A percentile compares a stretch with the other conserved stretches of the same genome.
phyloP scores from a whole-genome alignment of 192 early-diverging fungal species.

The Coemansia sp. region DNA sequence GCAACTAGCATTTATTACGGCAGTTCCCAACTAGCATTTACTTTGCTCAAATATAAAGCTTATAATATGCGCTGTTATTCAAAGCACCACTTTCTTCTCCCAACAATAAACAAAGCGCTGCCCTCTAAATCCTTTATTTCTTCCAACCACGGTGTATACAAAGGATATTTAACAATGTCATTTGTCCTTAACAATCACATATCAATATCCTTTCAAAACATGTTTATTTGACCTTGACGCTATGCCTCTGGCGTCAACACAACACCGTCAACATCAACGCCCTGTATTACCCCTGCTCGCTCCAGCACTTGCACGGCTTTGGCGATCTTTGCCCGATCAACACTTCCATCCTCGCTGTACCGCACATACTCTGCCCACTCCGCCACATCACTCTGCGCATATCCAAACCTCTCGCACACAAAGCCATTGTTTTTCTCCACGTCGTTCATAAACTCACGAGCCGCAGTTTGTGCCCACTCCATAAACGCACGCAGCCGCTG shows the following conservation, averaged over 20 bases:
- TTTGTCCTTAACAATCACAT: background rate
- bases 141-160: background rate
- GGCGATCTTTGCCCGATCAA: conserved; percentile 19
- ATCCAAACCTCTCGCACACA: conserved; percentile 33
- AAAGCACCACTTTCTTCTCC: too few relatives aligned
- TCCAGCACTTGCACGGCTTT: conserved; percentile 21
- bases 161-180: background rate
- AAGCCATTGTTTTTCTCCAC: conserved; percentile 6
- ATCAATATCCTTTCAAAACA: too few relatives aligned
- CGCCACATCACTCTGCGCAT: conserved; percentile 18
- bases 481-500: conserved; percentile 10
- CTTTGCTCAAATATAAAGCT: too few relatives aligned
- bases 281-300: conserved; percentile 25
- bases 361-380: conserved; percentile 40
- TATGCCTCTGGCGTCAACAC: conserved; percentile 17
- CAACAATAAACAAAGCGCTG: too few relatives aligned
- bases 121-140: background rate
- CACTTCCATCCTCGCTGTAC: conserved; percentile 19
- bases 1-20: too few relatives aligned
- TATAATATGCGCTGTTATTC: too few relatives aligned
- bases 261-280: conserved; percentile 9
- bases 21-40: too few relatives aligned
- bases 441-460: conserved; percentile 17
- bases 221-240: background rate
- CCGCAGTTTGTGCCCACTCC: background rate